A percentile compares a stretch with the other conserved stretches of the same genome.
These are phyloP conservation scores for Rubroshorea leprosula DNA, from an alignment of 345 rosid species.

Conservation along the genomic window DNA sequence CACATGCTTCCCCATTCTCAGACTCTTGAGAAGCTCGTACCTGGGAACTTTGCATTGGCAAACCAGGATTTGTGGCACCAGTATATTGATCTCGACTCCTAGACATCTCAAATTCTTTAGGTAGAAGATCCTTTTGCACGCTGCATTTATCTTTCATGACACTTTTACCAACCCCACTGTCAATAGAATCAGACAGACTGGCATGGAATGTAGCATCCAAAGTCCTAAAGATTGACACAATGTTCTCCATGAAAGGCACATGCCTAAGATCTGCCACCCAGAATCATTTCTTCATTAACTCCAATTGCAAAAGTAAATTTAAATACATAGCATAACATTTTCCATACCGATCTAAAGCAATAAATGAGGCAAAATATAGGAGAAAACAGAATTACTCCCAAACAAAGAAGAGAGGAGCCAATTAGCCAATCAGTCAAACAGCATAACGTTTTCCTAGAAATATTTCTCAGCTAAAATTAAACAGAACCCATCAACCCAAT, in stretches of 20 bases:
- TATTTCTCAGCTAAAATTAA: too few relatives aligned
- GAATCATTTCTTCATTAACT: not conserved
- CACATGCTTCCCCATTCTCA: conserved; percentile 14
- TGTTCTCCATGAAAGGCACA: conserved; percentile 45
- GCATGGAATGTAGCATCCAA: conserved; percentile 40
- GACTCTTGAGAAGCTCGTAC: conserved; percentile 13
- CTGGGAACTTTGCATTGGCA: conserved; percentile 19
- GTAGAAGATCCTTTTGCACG: conserved; percentile 14
- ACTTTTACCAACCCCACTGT: conserved; percentile 21
- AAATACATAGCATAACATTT: not conserved
- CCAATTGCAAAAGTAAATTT: not conserved
- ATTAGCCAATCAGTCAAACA: too few relatives aligned
- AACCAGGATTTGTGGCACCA: conserved; percentile 12
- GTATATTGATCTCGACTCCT: conserved; percentile 10
- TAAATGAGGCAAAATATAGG: too few relatives aligned
- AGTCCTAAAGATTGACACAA: conserved; percentile 55
- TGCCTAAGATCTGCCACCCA: conserved; percentile 44
- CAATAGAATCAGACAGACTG: conserved; percentile 22
- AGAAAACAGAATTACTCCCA: too few relatives aligned
- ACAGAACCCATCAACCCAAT: too few relatives aligned
- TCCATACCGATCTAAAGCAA: not conserved
- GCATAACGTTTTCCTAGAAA: too few relatives aligned
- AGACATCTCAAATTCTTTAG: too few relatives aligned
- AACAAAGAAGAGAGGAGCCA: too few relatives aligned
- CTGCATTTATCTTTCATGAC: conserved; percentile 10